Base-by-base conservation (phyloP, 441 rosid species). In the Erodium moschatum region DNA sequence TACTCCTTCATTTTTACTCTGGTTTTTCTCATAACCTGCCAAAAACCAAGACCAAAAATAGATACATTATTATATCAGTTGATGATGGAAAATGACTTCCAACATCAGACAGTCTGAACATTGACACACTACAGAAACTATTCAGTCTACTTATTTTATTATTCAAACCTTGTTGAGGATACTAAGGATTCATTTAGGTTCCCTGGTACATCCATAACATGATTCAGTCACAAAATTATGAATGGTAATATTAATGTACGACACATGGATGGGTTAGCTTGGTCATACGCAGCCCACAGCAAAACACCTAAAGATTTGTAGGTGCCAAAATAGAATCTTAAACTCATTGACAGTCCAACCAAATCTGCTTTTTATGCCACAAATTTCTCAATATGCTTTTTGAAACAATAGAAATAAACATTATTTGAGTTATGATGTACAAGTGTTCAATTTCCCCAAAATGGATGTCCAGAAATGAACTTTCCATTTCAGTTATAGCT, bases 21-120 rank as follows among this genome's bases (percentile, higher is more conserved):
- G 56, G 77, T 74, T 66, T 74, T 90, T 76, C 87, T 88, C 96
- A 92, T 92, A 74, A 92, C 96, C 98, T 92, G 64, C 67, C 24
- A 62, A 72, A 75, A 33, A 33, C 31, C 35, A 12, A 67, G 56
- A 71, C 52, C 38, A 12, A 29, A 29, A 54, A 65, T 18, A 58
- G 15, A 15, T 4, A 29, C 21, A 68, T 16, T 38, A 2, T 24
- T 11, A 9, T 56, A 50, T 13, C 50, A 67, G 13, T 12, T 10
- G 50, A 11, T 44, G n/a, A 16, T 33, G 38, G 15, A 6, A 52
- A n/a, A 52, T 52, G 60, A 15, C 1, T 15, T 52, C 60, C 19
- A n/a, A 52, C 50, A 44, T 44, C 50, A 44, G 50, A 44, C 50
- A 44, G 50, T 11, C 50, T 9, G 50, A 44, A 33, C 50, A 44